Evolutionary conservation across 495 filamentous ascomycete species (phyloP).

Genomic region (Neurospora pannonica): DNA sequence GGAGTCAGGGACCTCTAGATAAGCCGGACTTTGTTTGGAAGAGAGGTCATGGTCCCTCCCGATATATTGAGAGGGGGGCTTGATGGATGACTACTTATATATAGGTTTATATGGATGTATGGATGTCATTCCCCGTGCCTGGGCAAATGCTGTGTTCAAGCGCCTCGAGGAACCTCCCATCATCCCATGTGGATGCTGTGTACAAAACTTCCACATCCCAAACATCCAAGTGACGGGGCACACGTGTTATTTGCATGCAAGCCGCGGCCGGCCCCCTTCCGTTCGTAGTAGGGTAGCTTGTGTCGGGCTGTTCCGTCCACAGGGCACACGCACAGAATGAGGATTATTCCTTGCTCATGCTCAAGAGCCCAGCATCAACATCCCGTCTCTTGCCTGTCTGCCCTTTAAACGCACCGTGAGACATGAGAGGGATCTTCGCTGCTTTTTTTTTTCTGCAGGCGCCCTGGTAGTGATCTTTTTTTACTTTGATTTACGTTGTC

Average conservation of each 20-base stretch:
- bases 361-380: neutral
- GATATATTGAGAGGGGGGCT: neutral
- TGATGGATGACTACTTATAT: neutral
- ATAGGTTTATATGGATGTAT: neutral
- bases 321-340: neutral
- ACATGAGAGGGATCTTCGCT: neutral
- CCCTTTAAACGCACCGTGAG: neutral
- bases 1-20: neutral
- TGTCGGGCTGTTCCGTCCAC: neutral
- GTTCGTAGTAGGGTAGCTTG: neutral
- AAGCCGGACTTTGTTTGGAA: neutral
- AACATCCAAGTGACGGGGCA: neutral
- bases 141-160: neutral
- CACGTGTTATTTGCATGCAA: neutral
- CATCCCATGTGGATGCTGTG: neutral
- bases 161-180: neutral
- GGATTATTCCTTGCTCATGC: neutral
- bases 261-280: neutral
- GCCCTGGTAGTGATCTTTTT: neutral
- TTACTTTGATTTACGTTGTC: neutral
- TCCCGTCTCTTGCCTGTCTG: neutral
- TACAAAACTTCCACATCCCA: neutral
- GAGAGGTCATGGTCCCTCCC: neutral
- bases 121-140: neutral
- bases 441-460: neutral